These are phyloP conservation scores for Prunus davidiana DNA, from an alignment of 306 rosid species.

Conservation along the genomic window DNA sequence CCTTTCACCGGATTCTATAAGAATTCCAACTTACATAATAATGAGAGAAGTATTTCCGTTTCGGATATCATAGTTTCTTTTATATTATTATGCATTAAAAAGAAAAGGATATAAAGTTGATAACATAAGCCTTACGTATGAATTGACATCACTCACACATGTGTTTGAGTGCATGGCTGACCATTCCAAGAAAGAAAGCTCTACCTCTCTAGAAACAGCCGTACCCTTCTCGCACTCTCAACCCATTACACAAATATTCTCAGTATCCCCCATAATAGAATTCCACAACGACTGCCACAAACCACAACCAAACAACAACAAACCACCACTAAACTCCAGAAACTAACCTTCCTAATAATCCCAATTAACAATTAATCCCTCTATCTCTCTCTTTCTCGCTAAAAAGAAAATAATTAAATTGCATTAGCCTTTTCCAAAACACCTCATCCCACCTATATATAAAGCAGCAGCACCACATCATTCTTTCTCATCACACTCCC, in stretches of 20 bases:
- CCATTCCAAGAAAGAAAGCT: not conserved
- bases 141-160: slow-evolving; percentile 45
- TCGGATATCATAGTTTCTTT: no score
- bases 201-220: not conserved
- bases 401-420: not conserved
- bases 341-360: not conserved
- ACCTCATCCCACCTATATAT: not conserved
- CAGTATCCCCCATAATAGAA: not conserved
- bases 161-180: not conserved
- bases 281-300: not conserved
- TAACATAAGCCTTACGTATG: slow-evolving; percentile 56
- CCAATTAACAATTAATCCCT: not conserved
- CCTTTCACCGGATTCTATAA: accelerated
- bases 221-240: not conserved
- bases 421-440: not conserved
- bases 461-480: not conserved
- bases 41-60: no score
- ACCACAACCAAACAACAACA: not conserved
- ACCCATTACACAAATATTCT: not conserved
- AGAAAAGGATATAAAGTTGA: not conserved
- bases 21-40: no score
- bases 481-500: not conserved
- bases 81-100: no score
- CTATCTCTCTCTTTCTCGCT: not conserved
- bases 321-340: not conserved